Evolutionary conservation across 768 basidiomycete species (phyloP), one percentile per base, ranked within the genome.

Genomic region (Fomitopsis serialis): DNA sequence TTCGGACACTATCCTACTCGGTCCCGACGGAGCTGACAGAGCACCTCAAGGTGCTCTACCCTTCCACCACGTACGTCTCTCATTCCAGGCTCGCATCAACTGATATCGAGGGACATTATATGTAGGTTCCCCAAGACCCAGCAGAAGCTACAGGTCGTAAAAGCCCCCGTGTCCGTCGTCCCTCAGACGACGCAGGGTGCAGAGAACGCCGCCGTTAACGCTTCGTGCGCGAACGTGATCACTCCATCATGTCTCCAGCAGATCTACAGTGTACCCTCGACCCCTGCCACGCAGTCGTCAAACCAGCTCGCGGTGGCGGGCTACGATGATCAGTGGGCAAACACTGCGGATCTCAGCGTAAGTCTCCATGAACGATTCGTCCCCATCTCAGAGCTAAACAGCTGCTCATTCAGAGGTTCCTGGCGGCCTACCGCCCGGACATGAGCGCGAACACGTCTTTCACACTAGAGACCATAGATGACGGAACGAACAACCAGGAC

Each of bases 1-100:
- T 73, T 29, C 68, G 72, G 42, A 73, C 73, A 2, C 65, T 73
- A n/a, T 54, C 58, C 13, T 73, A 72, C 59, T 72, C 72, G 11
- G 58, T 75, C 34, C 74, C 73, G 3, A 43, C 59, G 13, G 60
- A 61, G 13, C 61, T 75, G 7, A 52, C 61, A 37, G 54, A 54
- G 2, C 64, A 69, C 46, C 58, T 75, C 50, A 57, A 66, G 24
- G 43, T 67, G 9, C 58, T 74, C 17, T 67, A 69, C 50, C 70
- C 70, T 5, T 69, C 63, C 1, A 59, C 58, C 19, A 54, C 63
- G 60, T 68, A 57, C 22, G 63, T 58, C n/a, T 51, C 11, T 34
- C 4, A 17, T 40, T 34, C 10, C 22, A 12, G 25, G 19, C 32
- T 48, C 24, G 5, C 34, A 10, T 11, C 25, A 17, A 34, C 12